phyloP scores from a whole-genome alignment of 73 alveolate genomes.

The Paramecium bursaria region DNA sequence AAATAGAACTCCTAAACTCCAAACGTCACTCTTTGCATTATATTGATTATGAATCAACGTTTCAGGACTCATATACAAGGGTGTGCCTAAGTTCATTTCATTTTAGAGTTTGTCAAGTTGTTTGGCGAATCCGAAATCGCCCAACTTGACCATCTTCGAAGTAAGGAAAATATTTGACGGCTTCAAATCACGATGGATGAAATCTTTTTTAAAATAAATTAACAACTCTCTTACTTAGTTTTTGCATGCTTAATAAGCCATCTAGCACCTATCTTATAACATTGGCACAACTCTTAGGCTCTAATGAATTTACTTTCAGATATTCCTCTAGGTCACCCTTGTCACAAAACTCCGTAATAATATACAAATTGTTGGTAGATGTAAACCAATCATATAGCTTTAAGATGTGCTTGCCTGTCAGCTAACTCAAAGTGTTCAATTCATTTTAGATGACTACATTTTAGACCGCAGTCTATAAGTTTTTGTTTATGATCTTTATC shows the following conservation, averaged over 20 bases:
- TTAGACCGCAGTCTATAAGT: slow-evolving; percentile 20
- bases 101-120: slow-evolving; percentile 30
- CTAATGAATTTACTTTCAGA: slow-evolving; percentile 6
- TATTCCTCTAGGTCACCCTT: slow-evolving; percentile 54
- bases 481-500: slow-evolving; percentile 26
- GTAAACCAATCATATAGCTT: slow-evolving; percentile 53
- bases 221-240: slow-evolving; percentile 29
- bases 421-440: slow-evolving; percentile 11
- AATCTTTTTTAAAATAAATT: slow-evolving; percentile 13
- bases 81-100: slow-evolving; percentile 85
- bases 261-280: slow-evolving; percentile 33
- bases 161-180: slow-evolving; percentile 65
- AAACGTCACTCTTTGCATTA: slow-evolving; percentile 81
- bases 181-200: slow-evolving; percentile 73
- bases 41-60: slow-evolving; percentile 78
- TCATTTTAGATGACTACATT: slow-evolving; percentile 59
- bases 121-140: slow-evolving; percentile 70
- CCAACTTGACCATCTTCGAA: slow-evolving; percentile 36
- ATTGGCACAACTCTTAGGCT: not conserved
- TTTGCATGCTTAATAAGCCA: slow-evolving; percentile 53
- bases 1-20: slow-evolving; percentile 87
- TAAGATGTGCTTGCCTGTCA: slow-evolving; percentile 5
- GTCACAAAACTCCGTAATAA: slow-evolving; percentile 66
- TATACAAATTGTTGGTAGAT: slow-evolving; percentile 53
- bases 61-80: slow-evolving; percentile 86